These are phyloP conservation scores for Epichloe brachyelytri DNA, from an alignment of 2,329 filamentous ascomycete species.

Conservation along the genomic window DNA sequence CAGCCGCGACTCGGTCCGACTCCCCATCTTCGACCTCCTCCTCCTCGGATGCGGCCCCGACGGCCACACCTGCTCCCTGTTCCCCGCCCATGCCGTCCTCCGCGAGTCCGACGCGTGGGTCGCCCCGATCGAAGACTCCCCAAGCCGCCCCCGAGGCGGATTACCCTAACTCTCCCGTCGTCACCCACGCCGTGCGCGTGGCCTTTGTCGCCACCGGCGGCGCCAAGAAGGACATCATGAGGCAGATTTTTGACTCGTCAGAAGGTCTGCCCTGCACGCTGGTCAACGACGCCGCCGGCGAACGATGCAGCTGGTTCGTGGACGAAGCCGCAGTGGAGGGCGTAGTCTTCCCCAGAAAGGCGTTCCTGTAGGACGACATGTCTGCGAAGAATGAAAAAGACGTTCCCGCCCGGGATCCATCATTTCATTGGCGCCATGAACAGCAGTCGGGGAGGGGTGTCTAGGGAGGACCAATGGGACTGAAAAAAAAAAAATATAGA, in stretches of 20 bases:
- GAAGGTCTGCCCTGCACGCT: slow-evolving; percentile 67
- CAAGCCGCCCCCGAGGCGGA: slow-evolving; percentile 81
- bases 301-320: slow-evolving; percentile 91
- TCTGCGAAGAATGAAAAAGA: not conserved
- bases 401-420: not conserved
- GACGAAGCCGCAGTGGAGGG: slow-evolving; percentile 77
- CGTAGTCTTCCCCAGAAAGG: slow-evolving; percentile 67
- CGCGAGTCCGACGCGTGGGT: slow-evolving; percentile 87
- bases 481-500: too few species aligned
- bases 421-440: not conserved
- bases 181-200: slow-evolving; percentile 73
- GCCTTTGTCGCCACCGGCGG: slow-evolving; percentile 85
- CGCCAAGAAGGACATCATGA: slow-evolving; percentile 84
- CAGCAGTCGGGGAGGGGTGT: not conserved
- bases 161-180: slow-evolving; percentile 84
- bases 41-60: slow-evolving; percentile 90
- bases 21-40: slow-evolving; percentile 90
- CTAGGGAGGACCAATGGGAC: not conserved
- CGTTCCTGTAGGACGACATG: slow-evolving; percentile 32
- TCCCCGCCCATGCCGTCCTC: slow-evolving; percentile 78
- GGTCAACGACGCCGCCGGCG: slow-evolving; percentile 72
- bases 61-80: slow-evolving; percentile 93
- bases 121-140: slow-evolving; percentile 84
- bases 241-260: slow-evolving; percentile 76
- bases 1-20: slow-evolving; percentile 80